A percentile compares a stretch with the other conserved stretches of the same genome.
Conservation (phyloP, 2,329 filamentous ascomycete genomes). For the Calonectria fujianensis region DNA sequence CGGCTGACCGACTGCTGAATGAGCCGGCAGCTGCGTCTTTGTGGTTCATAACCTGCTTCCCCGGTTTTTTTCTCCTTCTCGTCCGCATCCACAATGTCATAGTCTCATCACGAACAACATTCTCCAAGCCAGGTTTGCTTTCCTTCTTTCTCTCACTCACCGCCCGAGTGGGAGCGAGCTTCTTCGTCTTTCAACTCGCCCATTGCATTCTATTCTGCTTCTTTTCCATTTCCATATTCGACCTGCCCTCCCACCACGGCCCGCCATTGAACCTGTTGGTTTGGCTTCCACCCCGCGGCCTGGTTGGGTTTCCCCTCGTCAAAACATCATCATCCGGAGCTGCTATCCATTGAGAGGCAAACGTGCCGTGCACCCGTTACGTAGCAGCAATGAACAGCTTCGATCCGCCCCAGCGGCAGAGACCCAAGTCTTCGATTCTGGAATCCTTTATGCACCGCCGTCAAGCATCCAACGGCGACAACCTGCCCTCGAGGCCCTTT, state of each 20-base stretch:
- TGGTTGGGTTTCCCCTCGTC: conserved; percentile 29
- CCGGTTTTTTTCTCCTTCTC: conserved; percentile 44
- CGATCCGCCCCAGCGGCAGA: conserved; percentile 59
- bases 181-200: conserved; percentile 22
- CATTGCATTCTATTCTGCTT: conserved; percentile 15
- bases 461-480: conserved; percentile 67
- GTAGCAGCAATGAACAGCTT: conserved; percentile 38
- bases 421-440: conserved; percentile 70
- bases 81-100: conserved; percentile 51
- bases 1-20: conserved; percentile 48
- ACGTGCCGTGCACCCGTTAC: conserved; percentile 22
- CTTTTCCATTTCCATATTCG: conserved; percentile 18
- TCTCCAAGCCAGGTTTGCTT: conserved; percentile 43
- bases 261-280: conserved; percentile 16
- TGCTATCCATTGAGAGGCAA: conserved; percentile 40
- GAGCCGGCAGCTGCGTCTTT: conserved; percentile 36
- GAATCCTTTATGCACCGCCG: conserved; percentile 70
- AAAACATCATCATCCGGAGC: conserved; percentile 23
- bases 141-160: conserved; percentile 39
- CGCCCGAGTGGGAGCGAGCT: conserved; percentile 39
- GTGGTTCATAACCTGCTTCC: conserved; percentile 44
- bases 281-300: conserved; percentile 35
- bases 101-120: conserved; percentile 47
- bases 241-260: conserved; percentile 3
- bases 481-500: conserved; percentile 55